Evolutionary conservation across 768 basidiomycete genomes (phyloP), one percentile per base, ranked within the genome.

Genomic region (Solioccasus polychromus): DNA sequence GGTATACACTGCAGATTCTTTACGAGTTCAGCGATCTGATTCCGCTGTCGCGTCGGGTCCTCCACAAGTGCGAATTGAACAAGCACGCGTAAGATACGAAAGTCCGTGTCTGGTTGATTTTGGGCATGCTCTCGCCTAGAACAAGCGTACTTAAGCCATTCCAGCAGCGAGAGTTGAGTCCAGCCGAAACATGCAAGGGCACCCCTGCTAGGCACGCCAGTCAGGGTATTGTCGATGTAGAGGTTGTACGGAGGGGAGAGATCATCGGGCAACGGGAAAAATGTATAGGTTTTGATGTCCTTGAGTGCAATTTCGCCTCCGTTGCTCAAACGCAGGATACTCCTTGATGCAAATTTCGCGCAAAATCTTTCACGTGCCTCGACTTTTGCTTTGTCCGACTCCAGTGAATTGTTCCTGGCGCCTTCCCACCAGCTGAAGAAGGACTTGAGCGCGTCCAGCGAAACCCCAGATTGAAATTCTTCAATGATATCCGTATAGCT

Each of bases 1-100:
- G 88, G 88, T 31, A 92, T 77, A 56, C 85, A 88, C 2, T 80
- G 50, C 18, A 79, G 68, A 3, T 66, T 59, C 40, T 68, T 67
- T 25, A 92, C 65, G 19, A 80, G 62, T 1, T 60, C 57, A n/a
- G 70, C 66, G 25, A 87, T 69, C 8, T 76, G 65, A 4, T 64
- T 60, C 91, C 93, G 96, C 18, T 49, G 26, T 4, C 19, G 8
- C 10, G 0, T 56, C 28, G 79, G 68, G 0, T 58, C 55, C 3
- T 93, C 68, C 6, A 92, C 82, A 24, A 78, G 77, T 54, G 96
- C 92, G 1, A 90, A 79, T 76, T 92, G 95, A 12, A 68, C 52
- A 0, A 85, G 68, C 1, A 81, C 84, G 4, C 66, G 41, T 5
- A 71, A 71, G 34, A 96, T 68, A 55, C 92, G 81, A 45, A 76